Conservation (phyloP, 495 filamentous ascomycete species). For the Pseudoneurospora amorphoporcata region DNA sequence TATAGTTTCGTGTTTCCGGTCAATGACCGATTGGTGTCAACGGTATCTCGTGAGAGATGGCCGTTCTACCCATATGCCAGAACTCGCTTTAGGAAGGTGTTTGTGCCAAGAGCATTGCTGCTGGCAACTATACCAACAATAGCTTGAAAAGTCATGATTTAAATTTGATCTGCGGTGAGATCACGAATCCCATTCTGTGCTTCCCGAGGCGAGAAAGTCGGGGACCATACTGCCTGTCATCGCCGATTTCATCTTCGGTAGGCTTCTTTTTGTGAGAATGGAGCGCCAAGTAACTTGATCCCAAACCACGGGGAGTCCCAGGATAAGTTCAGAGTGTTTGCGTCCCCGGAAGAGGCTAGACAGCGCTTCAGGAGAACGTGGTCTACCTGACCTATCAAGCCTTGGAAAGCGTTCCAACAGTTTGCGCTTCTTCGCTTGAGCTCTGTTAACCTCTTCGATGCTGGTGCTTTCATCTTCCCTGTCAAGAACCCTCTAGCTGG, state of each 20-base stretch:
- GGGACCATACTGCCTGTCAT: background rate
- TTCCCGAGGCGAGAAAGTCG: background rate
- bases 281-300: background rate
- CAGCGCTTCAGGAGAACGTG: constrained; percentile 31
- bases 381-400: constrained; percentile 43
- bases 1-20: background rate
- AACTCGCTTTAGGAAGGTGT: background rate
- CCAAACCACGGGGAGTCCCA: background rate
- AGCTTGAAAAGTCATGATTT: background rate
- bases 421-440: constrained; percentile 46
- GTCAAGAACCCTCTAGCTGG: constrained; percentile 34
- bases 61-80: background rate
- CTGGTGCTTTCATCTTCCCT: constrained; percentile 30
- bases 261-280: background rate
- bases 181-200: background rate
- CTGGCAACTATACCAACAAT: background rate
- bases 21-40: background rate
- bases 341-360: background rate
- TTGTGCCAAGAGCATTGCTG: background rate
- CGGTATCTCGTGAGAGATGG: background rate
- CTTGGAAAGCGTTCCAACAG: constrained; percentile 48
- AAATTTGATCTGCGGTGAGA: background rate
- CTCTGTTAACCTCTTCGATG: constrained; percentile 20
- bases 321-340: background rate
- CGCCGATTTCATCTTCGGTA: background rate